phyloP scores from a whole-genome alignment of 192 early-diverging fungal genomes.

The Dimargaris verticillata region DNA sequence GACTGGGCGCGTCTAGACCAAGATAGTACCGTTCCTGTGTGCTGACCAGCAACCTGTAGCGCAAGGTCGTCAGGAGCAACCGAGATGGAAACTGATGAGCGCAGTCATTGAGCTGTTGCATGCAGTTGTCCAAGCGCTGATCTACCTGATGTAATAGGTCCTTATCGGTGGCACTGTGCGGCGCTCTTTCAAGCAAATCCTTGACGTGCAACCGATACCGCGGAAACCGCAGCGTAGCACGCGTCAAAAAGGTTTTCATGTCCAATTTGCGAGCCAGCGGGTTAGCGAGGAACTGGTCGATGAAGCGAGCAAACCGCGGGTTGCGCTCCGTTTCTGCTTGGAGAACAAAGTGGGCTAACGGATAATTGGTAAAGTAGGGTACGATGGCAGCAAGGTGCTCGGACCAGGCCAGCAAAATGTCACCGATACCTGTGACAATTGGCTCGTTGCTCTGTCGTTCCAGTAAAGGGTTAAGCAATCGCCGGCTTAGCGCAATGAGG shows the following conservation, averaged over 20 bases:
- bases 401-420: slow-evolving; percentile 3
- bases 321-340: neutral
- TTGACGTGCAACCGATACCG: neutral
- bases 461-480: neutral
- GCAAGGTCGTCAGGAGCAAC: neutral
- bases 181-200: neutral
- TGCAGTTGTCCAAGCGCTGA: neutral
- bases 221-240: neutral
- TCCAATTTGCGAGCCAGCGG: neutral
- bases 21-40: slow-evolving; percentile 2
- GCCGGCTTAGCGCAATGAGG: neutral
- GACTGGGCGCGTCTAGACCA: neutral
- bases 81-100: no score
- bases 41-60: neutral
- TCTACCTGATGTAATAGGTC: neutral
- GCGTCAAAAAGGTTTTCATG: neutral
- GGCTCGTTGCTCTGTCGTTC: slow-evolving; percentile 3
- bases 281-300: neutral
- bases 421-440: slow-evolving; percentile 1
- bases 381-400: neutral
- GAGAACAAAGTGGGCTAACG: neutral
- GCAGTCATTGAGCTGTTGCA: neutral
- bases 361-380: neutral
- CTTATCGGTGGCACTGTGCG: neutral
- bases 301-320: neutral